Base-by-base conservation (phyloP, 2,329 filamentous ascomycete species). In the Pseudopyrenochaeta lycopersici region DNA sequence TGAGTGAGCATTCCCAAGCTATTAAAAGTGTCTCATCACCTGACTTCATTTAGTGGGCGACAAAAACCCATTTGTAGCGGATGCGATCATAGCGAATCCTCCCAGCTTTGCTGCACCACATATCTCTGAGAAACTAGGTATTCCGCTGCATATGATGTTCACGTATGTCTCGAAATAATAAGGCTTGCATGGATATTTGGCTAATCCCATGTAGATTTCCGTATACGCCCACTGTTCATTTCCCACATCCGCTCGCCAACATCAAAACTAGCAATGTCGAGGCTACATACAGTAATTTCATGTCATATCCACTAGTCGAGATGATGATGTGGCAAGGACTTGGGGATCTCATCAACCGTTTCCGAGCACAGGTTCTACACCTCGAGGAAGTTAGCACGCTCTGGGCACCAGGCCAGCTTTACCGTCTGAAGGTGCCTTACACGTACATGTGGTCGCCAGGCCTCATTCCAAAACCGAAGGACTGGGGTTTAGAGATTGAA, bases 91-190 rank as follows among this genome's bases (percentile, higher is more conserved):
- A 62, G 89, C 90, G 2, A 92, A 92, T 55, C 90, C 90, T 2
- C 90, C 90, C 0, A 91, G 88, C 66, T 92, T 91, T 71, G 90
- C 88, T 0, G 89, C 91, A 61, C 82, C 91, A 3, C 90, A 92
- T 65, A 84, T 89, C 56, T 90, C 90, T 1, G 88, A 92, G 75
- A 89, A 89, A 70, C 73, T 92, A 57, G 89, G 88, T 0, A 86
- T 92, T 20, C 90, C 90, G 0, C 70, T 92, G 14, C 90, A 92
- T 64, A 86, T 96, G 76, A 96, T 96, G 90, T 97, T 96, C 77
- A 97, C 92, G 53, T 90, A 80, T 71, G 87, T 55, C 23, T 27
- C 23, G 9, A 84, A 2, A 21, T 21, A 7, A 20, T 5, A 31
- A 5, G 35, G 4, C 11, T 38, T 10, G 3, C 17, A 38, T 2